These are phyloP conservation scores for Zalerion maritima DNA, from an alignment of 495 filamentous ascomycete genomes.

Conservation along the genomic window DNA sequence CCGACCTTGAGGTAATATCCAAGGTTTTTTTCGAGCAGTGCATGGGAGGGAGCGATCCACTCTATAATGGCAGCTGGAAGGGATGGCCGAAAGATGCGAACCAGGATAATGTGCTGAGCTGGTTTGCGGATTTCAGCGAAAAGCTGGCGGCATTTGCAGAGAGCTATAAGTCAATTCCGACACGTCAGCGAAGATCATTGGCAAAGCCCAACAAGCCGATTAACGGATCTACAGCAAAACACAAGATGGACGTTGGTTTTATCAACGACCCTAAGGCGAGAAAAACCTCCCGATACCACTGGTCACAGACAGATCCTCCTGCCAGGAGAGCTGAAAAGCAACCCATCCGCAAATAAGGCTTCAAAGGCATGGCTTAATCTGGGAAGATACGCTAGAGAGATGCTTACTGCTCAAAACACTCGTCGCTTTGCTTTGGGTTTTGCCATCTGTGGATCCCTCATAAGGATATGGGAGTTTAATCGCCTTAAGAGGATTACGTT, in stretches of 20 bases:
- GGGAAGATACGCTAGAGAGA: constrained; percentile 17
- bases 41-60: constrained; percentile 17
- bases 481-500: constrained; percentile 22
- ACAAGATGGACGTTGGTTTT: constrained; percentile 19
- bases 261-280: constrained; percentile 8
- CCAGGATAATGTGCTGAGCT: constrained; percentile 15
- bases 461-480: constrained; percentile 22
- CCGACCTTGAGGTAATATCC: constrained; percentile 16
- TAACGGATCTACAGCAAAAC: constrained; percentile 11
- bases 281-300: constrained; percentile 9
- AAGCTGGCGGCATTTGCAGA: constrained; percentile 18
- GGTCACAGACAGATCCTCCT: constrained; percentile 19
- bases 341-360: constrained; percentile 11
- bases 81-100: constrained; percentile 15
- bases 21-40: constrained; percentile 24
- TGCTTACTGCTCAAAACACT: constrained; percentile 19
- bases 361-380: constrained; percentile 14
- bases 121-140: constrained; percentile 21
- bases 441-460: constrained; percentile 18
- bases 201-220: constrained; percentile 10
- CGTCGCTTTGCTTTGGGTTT: constrained; percentile 21
- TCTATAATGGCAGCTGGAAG: constrained; percentile 6
- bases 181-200: constrained; percentile 7
- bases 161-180: constrained; percentile 9
- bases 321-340: constrained; percentile 20